A percentile compares a stretch with the other conserved stretches of the same genome.
Evolutionary conservation across 176 grass and related monocot genomes (phyloP).

Genomic region (Triticum turgidum): DNA sequence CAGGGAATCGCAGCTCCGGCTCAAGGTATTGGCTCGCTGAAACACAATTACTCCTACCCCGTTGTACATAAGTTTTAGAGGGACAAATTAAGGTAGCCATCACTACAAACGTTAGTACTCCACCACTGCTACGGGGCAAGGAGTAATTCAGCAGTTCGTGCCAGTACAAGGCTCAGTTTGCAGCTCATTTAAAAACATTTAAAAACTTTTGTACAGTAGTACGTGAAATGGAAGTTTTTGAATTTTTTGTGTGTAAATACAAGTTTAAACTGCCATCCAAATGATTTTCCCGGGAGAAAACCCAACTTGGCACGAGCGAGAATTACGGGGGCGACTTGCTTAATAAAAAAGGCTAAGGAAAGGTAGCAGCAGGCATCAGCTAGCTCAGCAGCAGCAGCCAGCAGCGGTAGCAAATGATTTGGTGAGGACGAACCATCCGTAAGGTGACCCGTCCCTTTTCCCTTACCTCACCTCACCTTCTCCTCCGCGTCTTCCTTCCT

Average conservation of each 20-base stretch:
- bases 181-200: background rate
- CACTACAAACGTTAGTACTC: background rate
- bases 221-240: background rate
- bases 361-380: background rate
- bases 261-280: background rate
- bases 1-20: background rate
- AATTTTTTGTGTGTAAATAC: background rate
- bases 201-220: too few relatives aligned
- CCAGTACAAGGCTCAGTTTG: background rate
- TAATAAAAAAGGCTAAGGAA: background rate
- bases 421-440: slow-evolving; percentile 78
- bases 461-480: slow-evolving; percentile 44
- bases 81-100: background rate
- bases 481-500: background rate
- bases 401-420: slow-evolving; percentile 46
- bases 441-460: slow-evolving; percentile 73
- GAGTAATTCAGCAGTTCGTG: background rate
- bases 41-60: background rate
- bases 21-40: background rate
- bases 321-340: background rate
- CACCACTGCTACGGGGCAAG: background rate
- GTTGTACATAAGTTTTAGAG: background rate
- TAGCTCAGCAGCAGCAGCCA: background rate
- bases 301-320: background rate
- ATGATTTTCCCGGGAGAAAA: background rate